Percentiles rank a stretch among this genome's conserved stretches.
Conservation (phyloP, 306 rosid genomes). For the Gillenia trifoliata region DNA sequence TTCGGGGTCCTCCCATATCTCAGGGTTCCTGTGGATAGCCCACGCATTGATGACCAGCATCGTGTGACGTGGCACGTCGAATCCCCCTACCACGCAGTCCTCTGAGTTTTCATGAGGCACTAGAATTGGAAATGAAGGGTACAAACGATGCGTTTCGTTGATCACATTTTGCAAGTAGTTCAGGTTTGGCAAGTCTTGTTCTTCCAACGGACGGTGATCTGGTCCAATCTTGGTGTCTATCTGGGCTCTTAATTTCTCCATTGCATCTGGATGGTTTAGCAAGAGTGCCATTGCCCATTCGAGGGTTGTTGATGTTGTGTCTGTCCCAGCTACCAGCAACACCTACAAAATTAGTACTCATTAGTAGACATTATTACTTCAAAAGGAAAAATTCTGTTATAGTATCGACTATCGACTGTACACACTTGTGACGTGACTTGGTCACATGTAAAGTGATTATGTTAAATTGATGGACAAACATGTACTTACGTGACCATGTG, state of each 20-base stretch:
- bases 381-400: not conserved
- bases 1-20: conserved; percentile 26
- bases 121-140: conserved; percentile 12
- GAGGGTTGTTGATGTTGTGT: conserved; percentile 6
- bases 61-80: conserved; percentile 13
- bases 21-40: conserved; percentile 32
- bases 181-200: conserved; percentile 22
- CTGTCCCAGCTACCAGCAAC: conserved; percentile 19
- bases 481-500: not conserved
- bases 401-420: not conserved
- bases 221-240: conserved; percentile 4
- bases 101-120: conserved; percentile 24
- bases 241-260: conserved; percentile 17
- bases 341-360: conserved; percentile 1
- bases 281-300: conserved; percentile 25
- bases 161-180: conserved; percentile 27
- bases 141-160: conserved; percentile 19
- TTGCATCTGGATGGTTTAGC: conserved; percentile 22
- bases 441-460: not conserved
- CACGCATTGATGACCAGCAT: conserved; percentile 28
- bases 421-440: not conserved
- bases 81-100: conserved; percentile 22
- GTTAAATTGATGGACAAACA: not conserved
- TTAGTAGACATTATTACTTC: not conserved
- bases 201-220: conserved; percentile 8